Evolutionary conservation across 352 stramenopile species (phyloP).

Genomic region (Phytopythium aichiense): DNA sequence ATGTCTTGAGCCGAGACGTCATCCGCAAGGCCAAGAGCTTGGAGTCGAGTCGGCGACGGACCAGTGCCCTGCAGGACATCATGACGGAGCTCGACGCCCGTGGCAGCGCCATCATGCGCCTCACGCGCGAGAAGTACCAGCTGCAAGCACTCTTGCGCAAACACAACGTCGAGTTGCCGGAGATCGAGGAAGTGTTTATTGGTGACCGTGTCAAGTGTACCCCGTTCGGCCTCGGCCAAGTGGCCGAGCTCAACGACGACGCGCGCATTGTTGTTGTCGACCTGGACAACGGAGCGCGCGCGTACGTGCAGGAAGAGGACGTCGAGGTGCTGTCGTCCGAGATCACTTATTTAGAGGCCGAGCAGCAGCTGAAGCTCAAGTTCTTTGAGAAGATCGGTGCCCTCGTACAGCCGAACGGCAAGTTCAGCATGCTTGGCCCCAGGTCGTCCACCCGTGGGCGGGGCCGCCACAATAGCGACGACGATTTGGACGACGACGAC

Average conservation of each 20-base stretch:
- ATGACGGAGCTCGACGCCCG: slow-evolving; percentile 73
- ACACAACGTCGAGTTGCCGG: slow-evolving; percentile 36
- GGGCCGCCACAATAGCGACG: slow-evolving; percentile 25
- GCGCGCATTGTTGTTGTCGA: slow-evolving; percentile 40
- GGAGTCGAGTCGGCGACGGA: slow-evolving; percentile 65
- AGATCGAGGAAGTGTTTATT: slow-evolving; percentile 60
- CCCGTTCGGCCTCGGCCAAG: slow-evolving; percentile 37
- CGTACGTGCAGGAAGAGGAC: slow-evolving; percentile 55
- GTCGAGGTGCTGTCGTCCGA: slow-evolving; percentile 52
- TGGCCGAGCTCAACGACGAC: slow-evolving; percentile 35
- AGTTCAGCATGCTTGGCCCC: slow-evolving; percentile 27
- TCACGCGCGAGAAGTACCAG: slow-evolving; percentile 63
- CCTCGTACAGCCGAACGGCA: slow-evolving; percentile 48
- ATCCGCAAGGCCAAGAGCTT: slow-evolving; percentile 47
- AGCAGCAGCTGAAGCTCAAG: slow-evolving; percentile 50
- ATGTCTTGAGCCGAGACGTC: slow-evolving; percentile 36
- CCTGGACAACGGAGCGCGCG: slow-evolving; percentile 34
- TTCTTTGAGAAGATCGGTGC: slow-evolving; percentile 73
- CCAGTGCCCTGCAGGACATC: slow-evolving; percentile 71
- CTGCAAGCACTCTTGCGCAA: slow-evolving; percentile 45
- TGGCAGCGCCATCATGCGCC: slow-evolving; percentile 42
- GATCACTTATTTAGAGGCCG: slow-evolving; percentile 43
- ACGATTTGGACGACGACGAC: slow-evolving; percentile 29
- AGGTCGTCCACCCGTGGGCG: slow-evolving; percentile 7
- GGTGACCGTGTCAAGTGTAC: slow-evolving; percentile 47